Percentiles rank a stretch among this genome's conserved stretches.
These are phyloP conservation scores for Porphyrellus sp. DNA, from an alignment of 1,284 basidiomycete species.

Conservation along the genomic window DNA sequence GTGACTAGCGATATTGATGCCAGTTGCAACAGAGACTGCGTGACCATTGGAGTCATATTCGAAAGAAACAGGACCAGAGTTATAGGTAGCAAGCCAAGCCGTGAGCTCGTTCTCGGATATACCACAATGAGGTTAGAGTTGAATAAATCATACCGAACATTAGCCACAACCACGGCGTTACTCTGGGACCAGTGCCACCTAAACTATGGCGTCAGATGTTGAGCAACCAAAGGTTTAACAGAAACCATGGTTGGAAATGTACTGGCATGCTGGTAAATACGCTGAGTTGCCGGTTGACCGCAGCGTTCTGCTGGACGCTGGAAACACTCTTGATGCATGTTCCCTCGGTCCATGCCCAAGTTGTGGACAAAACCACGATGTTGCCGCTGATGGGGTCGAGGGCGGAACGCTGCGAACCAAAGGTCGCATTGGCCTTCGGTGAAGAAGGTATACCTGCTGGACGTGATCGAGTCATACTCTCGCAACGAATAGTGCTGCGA, in stretches of 20 bases:
- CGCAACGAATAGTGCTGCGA: conserved; percentile 33
- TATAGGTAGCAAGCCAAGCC: conserved; percentile 64
- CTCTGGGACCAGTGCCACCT: conserved; percentile 44
- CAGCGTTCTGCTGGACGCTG: conserved; percentile 51
- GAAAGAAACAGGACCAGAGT: conserved; percentile 55
- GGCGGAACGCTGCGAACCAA: conserved; percentile 53
- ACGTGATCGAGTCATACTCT: conserved; percentile 51
- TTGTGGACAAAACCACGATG: conserved; percentile 53
- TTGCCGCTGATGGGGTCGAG: conserved; percentile 46
- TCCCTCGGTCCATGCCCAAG: conserved; percentile 54
- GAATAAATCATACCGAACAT: conserved; percentile 63
- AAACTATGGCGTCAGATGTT: conserved; percentile 31
- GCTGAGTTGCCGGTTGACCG: conserved; percentile 51
- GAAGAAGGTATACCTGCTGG: conserved; percentile 46
- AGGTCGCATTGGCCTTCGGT: conserved; percentile 45
- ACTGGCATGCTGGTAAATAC: conserved; percentile 55
- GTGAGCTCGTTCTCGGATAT: conserved; percentile 58
- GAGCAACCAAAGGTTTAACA: background rate
- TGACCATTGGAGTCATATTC: conserved; percentile 46
- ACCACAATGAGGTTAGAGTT: conserved; percentile 51
- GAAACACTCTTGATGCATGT: conserved; percentile 59
- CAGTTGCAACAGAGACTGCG: conserved; percentile 47
- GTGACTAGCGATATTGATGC: conserved; percentile 47
- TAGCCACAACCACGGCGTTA: conserved; percentile 41
- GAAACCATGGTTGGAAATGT: conserved; percentile 10